Base-by-base conservation (phyloP, 2,329 filamentous ascomycete species). In the Colletotrichum orchidophilum region DNA sequence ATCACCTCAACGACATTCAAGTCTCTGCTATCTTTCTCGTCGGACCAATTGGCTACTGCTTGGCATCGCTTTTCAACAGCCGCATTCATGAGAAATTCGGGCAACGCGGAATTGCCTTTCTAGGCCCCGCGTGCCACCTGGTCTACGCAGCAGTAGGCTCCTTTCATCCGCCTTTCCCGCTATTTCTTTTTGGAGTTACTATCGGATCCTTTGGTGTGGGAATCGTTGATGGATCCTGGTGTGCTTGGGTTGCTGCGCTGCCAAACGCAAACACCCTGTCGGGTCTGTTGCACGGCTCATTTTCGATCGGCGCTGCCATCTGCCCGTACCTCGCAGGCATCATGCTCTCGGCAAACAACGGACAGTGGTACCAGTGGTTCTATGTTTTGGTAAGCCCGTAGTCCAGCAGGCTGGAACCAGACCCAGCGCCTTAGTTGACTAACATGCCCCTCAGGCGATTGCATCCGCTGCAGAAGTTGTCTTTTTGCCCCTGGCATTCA, bases 311-410 rank as follows among this genome's bases (percentile, higher is more conserved):
- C 0, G 93, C 91, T 0, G 91, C 92, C 0, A 82, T 94, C 9
- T 85, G 87, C 5, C 93, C 93, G 0, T 79, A 95, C 5, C 85
- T 94, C 67, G 92, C 92, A 1, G 94, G 93, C 0, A 86, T 88
- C 3, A 90, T 96, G 87, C 88, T 95, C 35, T 90, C 91, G 0
- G 90, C 89, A 72, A 88, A 82, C 0, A 74, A 82, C 2, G 77
- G 91, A 55, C 83, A 83, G 0, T 96, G 94, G 94, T 94, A 91
- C 75, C 84, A 84, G 7, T 95, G 92, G 80, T 96, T 93, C 79
- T 94, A 94, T 77, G 81, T 94, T 64, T 92, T 95, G 90, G 86
- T 92, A 76, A 74, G 81, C 70, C 26, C 1, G 1, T 7, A 3
- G n/a, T 3, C 5, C 1, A 2, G 6, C 7, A 5, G 5, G 11